These are phyloP conservation scores for Teratosphaeria gauchensis DNA, from an alignment of 2,329 filamentous ascomycete species.

Conservation along the genomic window DNA sequence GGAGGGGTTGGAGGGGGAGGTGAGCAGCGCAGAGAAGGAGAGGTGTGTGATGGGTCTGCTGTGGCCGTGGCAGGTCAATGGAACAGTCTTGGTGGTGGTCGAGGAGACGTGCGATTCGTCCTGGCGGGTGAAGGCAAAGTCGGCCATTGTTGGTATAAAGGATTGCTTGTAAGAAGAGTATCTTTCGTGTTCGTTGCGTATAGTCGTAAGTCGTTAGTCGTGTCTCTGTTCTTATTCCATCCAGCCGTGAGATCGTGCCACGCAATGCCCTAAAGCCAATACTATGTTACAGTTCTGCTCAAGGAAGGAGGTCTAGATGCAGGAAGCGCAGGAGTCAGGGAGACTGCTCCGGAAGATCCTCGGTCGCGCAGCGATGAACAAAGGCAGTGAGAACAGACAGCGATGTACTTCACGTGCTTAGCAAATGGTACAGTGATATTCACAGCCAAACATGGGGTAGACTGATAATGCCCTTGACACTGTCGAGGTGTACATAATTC, in stretches of 20 bases:
- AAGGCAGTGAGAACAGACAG: no score
- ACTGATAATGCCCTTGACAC: no score
- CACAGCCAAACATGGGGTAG: no score
- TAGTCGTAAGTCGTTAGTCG: slow-evolving; percentile 14
- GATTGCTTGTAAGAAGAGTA: neutral
- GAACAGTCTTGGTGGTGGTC: slow-evolving; percentile 54
- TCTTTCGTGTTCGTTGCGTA: neutral
- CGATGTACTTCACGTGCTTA: no score
- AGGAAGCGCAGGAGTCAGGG: neutral
- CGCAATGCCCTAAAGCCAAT: neutral
- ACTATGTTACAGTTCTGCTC: neutral
- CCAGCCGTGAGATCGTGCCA: neutral
- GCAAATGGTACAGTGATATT: no score
- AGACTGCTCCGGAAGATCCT: neutral
- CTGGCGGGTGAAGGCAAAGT: slow-evolving; percentile 27
- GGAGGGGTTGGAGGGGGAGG: slow-evolving; percentile 12
- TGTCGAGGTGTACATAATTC: no score
- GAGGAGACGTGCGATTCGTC: slow-evolving; percentile 13
- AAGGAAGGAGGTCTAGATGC: neutral
- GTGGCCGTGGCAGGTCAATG: slow-evolving; percentile 88
- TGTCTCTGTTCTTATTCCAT: neutral
- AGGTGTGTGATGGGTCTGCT: slow-evolving; percentile 87
- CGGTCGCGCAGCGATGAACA: neutral
- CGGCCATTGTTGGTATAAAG: slow-evolving; percentile 15
- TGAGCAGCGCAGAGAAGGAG: slow-evolving; percentile 71